Evolutionary conservation across 345 rosid species (phyloP).

Genomic region (Dipteronia sinensis): DNA sequence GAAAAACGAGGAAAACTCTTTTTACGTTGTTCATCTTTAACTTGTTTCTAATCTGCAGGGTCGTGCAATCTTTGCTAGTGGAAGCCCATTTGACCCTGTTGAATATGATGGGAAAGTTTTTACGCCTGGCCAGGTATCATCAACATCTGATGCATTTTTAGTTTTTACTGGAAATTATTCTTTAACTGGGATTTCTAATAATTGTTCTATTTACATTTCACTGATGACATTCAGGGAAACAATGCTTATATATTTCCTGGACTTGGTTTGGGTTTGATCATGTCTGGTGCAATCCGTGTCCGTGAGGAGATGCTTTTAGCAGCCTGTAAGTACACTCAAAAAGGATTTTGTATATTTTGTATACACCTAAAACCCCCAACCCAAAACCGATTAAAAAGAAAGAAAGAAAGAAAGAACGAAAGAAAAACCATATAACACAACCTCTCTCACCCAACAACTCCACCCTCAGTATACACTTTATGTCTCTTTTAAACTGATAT

Average conservation of each 20-base stretch:
- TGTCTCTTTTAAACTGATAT: not conserved
- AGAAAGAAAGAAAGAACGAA: too few relatives aligned
- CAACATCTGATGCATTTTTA: constrained; percentile 4
- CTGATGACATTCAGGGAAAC: constrained; percentile 68
- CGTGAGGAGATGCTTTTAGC: constrained; percentile 96
- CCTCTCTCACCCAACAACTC: not conserved
- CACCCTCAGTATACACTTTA: not conserved
- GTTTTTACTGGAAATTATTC: not conserved
- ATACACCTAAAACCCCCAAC: not conserved
- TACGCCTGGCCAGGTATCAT: constrained; percentile 81
- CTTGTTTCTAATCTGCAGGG: constrained; percentile 53
- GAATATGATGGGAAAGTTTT: constrained; percentile 66
- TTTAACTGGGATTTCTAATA: not conserved
- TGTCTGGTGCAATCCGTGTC: constrained; percentile 88
- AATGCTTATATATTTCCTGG: constrained; percentile 97
- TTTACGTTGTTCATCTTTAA: not conserved
- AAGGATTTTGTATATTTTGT: not conserved
- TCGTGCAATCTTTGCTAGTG: constrained; percentile 90
- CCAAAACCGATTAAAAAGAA: not conserved
- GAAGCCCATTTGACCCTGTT: constrained; percentile 92
- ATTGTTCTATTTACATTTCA: not conserved
- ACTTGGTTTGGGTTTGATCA: constrained; percentile 88
- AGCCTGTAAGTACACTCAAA: constrained; percentile 71
- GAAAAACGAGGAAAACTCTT: not conserved
- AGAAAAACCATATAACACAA: too few relatives aligned